Evolutionary conservation across 208 protist genomes (phyloP).

Genomic region (Novymonas esmeraldas): DNA sequence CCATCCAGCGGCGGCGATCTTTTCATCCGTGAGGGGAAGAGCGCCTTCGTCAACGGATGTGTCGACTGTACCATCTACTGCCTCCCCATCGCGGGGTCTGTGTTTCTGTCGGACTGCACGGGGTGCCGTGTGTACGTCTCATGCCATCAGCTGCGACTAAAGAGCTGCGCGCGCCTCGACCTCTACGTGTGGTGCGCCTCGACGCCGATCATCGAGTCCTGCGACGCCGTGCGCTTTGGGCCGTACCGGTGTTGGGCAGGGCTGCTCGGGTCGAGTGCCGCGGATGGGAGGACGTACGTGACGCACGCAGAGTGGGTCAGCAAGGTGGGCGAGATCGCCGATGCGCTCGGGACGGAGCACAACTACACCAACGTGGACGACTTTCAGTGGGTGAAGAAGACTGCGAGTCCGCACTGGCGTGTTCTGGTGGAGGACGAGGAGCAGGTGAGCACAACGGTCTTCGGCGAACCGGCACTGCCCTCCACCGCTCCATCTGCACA

Average conservation of each 20-base stretch:
- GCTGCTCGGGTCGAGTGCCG: conserved; percentile 43
- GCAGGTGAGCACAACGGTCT: conserved; percentile 12
- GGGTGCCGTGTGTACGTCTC: conserved; percentile 76
- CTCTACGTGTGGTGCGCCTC: conserved; percentile 86
- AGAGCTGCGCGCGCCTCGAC: conserved; percentile 63
- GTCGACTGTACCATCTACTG: conserved; percentile 55
- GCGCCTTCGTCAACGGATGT: conserved; percentile 64
- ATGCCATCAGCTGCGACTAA: conserved; percentile 87
- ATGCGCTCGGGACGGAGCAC: conserved; percentile 31
- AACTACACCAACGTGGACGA: conserved; percentile 77
- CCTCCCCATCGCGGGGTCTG: conserved; percentile 75
- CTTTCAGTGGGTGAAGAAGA: conserved; percentile 89
- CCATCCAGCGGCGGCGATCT: conserved; percentile 30
- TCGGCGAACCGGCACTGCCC: conserved; percentile 21
- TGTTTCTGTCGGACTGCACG: conserved; percentile 73
- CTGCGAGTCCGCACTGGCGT: conserved; percentile 79
- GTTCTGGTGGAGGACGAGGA: conserved; percentile 47
- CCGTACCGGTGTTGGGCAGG: conserved; percentile 81
- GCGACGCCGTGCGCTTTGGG: conserved; percentile 69
- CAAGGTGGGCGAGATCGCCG: conserved; percentile 57
- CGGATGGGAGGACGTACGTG: conserved; percentile 26
- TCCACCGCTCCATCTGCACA: background rate
- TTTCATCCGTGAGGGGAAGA: conserved; percentile 48
- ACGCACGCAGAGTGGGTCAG: conserved; percentile 67
- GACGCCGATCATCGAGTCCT: conserved; percentile 84